Evolutionary conservation across 2,329 filamentous ascomycete species (phyloP).

Genomic region (Fusarium praegraminearum): DNA sequence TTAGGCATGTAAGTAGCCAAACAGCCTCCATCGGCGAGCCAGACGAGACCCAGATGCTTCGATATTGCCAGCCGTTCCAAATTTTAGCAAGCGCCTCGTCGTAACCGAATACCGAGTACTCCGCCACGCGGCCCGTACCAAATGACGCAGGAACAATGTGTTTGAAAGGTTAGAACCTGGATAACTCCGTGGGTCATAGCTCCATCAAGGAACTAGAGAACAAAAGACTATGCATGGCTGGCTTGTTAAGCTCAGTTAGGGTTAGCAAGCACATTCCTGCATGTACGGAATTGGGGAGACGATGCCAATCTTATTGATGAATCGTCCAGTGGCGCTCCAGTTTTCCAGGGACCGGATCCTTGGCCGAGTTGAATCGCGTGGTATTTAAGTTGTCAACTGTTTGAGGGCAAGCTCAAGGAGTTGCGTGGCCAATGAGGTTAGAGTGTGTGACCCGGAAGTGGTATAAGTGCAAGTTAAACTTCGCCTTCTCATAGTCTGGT

Average conservation of each 20-base stretch:
- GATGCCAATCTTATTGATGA: constrained; percentile 2
- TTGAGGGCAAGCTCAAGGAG: not conserved
- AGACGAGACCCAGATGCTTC: constrained; percentile 22
- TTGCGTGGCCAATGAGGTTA: constrained; percentile 4
- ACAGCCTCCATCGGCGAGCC: constrained; percentile 4
- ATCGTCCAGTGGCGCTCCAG: not conserved
- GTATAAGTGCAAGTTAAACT: constrained; percentile 8
- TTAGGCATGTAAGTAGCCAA: not conserved
- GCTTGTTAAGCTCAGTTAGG: not conserved
- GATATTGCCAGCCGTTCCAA: constrained; percentile 6
- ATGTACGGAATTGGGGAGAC: constrained; percentile 7
- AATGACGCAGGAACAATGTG: constrained; percentile 19
- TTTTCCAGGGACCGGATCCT: not conserved
- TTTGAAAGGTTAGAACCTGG: constrained; percentile 6
- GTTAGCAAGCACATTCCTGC: constrained; percentile 1
- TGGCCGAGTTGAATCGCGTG: not conserved
- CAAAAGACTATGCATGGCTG: not conserved
- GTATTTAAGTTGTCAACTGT: not conserved
- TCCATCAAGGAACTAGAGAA: constrained; percentile 1
- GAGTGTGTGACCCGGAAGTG: constrained; percentile 18
- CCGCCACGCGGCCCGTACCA: constrained; percentile 12
- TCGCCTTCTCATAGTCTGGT: constrained; percentile 1
- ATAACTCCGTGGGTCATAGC: not conserved
- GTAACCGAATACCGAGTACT: constrained; percentile 12
- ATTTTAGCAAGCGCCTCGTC: constrained; percentile 4